phyloP scores from a whole-genome alignment of 139 green algal species.

The Chlamydomonas eustigma region DNA sequence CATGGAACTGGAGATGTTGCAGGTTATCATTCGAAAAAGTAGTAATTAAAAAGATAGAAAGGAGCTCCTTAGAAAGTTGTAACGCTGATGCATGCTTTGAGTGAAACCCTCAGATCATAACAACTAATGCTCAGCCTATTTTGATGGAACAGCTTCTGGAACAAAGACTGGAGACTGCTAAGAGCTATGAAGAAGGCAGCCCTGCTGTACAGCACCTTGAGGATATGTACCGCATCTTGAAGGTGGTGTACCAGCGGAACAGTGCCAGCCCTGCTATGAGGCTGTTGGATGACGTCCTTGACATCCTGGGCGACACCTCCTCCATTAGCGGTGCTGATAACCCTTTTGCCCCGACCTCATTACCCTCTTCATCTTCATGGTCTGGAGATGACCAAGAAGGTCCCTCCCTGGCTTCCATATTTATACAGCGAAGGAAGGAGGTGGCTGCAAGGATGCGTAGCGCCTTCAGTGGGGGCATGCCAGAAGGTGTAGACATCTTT shows the following conservation, averaged over 20 bases:
- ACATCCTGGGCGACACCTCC: slow-evolving; percentile 23
- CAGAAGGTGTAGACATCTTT: slow-evolving; percentile 27
- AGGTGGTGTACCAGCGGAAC: slow-evolving; percentile 15
- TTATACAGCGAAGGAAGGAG: not conserved
- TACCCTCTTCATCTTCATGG: too few relatives aligned
- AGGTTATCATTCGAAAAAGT: too few relatives aligned
- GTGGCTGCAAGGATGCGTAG: slow-evolving; percentile 11
- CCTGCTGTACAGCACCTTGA: slow-evolving; percentile 5
- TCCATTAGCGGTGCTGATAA: not conserved
- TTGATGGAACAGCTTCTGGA: not conserved
- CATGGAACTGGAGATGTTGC: not conserved
- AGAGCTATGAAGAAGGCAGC: not conserved
- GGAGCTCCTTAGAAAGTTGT: too few relatives aligned
- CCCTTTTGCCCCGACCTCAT: not conserved
- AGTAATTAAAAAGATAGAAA: too few relatives aligned
- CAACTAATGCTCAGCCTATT: too few relatives aligned
- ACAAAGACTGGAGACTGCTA: not conserved
- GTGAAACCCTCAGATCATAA: too few relatives aligned
- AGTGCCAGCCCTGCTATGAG: slow-evolving; percentile 16
- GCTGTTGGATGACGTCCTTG: slow-evolving; percentile 41
- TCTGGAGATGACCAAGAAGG: not conserved
- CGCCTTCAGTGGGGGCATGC: slow-evolving; percentile 26
- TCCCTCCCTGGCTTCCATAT: not conserved
- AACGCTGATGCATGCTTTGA: too few relatives aligned
- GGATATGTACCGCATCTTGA: slow-evolving; percentile 18